Evolutionary conservation across 2,329 filamentous ascomycete genomes (phyloP).

Genomic region (Penicillium sp.): DNA sequence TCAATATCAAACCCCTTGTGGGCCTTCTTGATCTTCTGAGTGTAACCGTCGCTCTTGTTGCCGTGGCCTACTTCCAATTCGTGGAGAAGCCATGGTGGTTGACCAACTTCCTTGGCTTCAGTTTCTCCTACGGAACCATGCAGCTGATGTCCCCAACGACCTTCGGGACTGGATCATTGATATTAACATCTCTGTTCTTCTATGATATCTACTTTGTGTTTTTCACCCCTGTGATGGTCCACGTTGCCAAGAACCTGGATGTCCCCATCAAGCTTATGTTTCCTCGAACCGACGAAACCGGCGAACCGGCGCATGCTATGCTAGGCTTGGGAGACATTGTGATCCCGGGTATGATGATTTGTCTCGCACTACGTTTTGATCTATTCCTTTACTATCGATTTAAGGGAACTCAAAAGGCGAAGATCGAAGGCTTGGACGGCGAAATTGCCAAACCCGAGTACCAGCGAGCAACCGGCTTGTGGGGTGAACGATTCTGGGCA

Average conservation of each 20-base stretch:
- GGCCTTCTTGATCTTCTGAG: conserved; percentile 55
- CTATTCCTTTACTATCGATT: conserved; percentile 78
- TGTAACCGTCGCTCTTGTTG: conserved; percentile 55
- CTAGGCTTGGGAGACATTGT: conserved; percentile 94
- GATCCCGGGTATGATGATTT: conserved; percentile 87
- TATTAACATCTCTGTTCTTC: conserved; percentile 79
- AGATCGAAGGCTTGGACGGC: conserved; percentile 20
- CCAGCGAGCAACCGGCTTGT: conserved; percentile 65
- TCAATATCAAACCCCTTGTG: conserved; percentile 43
- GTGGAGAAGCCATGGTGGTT: conserved; percentile 66
- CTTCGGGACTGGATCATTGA: conserved; percentile 75
- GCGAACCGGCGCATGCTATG: conserved; percentile 61
- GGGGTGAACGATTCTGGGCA: conserved; percentile 85
- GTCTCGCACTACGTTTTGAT: conserved; percentile 86
- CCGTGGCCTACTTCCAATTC: conserved; percentile 65
- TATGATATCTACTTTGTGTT: conserved; percentile 82
- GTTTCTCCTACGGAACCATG: conserved; percentile 80
- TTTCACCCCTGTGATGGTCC: conserved; percentile 56
- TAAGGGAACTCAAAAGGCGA: conserved; percentile 53
- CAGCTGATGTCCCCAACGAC: conserved; percentile 86
- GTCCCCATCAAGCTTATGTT: conserved; percentile 92
- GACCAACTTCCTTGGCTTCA: conserved; percentile 84
- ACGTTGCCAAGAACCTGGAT: conserved; percentile 80
- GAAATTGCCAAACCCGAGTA: conserved; percentile 38
- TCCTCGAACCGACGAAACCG: conserved; percentile 59